These are phyloP conservation scores for Lepidium sativum DNA, from an alignment of 345 rosid species.

Conservation along the genomic window DNA sequence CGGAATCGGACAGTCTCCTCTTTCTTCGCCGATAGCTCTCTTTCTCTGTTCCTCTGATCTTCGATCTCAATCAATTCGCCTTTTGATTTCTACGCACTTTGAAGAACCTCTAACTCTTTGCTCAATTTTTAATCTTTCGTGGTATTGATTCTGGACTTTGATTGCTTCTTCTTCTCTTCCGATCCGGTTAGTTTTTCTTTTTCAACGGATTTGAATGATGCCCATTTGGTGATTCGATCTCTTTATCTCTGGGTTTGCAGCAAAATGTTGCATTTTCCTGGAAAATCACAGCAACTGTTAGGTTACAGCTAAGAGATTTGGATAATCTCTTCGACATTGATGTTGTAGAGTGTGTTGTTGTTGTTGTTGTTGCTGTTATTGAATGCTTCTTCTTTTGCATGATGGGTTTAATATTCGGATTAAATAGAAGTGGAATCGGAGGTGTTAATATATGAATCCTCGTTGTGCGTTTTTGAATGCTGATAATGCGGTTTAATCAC, in stretches of 20 bases:
- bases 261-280: conserved; percentile 10
- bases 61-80: conserved; percentile 19
- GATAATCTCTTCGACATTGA: conserved; percentile 11
- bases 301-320: conserved; percentile 19
- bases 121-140: background rate
- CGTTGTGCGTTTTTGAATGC: background rate
- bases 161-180: background rate
- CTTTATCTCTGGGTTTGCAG: background rate
- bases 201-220: background rate
- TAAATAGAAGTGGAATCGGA: background rate
- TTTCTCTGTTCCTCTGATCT: conserved; percentile 2
- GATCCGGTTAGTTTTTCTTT: background rate
- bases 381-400: conserved; percentile 7
- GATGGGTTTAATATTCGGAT: background rate
- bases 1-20: conserved; percentile 27
- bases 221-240: conserved; percentile 18
- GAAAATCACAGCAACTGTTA: background rate
- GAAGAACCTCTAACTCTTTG: conserved; percentile 9
- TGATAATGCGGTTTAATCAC: conserved; percentile 25
- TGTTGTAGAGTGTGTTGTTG: background rate
- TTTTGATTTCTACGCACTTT: background rate
- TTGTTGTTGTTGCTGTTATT: background rate
- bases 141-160: background rate
- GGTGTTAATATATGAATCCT: background rate
- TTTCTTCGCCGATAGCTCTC: conserved; percentile 25